phyloP scores from a whole-genome alignment of 2,329 filamentous ascomycete species.

The Penicillium sp. region DNA sequence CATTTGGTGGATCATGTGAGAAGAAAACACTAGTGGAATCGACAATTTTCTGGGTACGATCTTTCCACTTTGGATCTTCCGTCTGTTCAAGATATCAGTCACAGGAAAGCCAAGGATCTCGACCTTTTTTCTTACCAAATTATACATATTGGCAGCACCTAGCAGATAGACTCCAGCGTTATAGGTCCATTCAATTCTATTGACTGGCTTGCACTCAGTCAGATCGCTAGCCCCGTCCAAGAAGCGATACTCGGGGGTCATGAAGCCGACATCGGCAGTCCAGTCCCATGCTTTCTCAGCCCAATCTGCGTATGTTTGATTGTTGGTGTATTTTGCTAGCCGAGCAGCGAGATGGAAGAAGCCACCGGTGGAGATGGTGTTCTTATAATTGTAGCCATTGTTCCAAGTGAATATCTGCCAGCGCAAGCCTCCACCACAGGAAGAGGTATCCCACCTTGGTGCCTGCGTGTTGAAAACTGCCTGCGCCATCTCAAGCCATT shows the following conservation, averaged over 20 bases:
- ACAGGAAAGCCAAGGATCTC: background rate
- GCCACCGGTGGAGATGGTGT: slow-evolving; percentile 36
- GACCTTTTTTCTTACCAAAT: slow-evolving; percentile 41
- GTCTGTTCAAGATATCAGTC: slow-evolving; percentile 29
- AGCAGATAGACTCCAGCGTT: slow-evolving; percentile 58
- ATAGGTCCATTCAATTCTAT: slow-evolving; percentile 60
- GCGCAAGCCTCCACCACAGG: slow-evolving; percentile 69
- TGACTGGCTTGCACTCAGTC: slow-evolving; percentile 53
- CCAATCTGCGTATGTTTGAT: slow-evolving; percentile 55
- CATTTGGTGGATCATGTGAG: slow-evolving; percentile 40
- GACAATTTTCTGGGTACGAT: slow-evolving; percentile 55
- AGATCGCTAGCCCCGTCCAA: slow-evolving; percentile 57
- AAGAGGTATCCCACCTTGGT: slow-evolving; percentile 65
- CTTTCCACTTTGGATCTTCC: slow-evolving; percentile 54
- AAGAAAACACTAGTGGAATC: slow-evolving; percentile 55
- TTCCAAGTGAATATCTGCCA: slow-evolving; percentile 40
- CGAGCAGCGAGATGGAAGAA: slow-evolving; percentile 36
- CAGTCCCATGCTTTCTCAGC: slow-evolving; percentile 66
- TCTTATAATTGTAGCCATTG: slow-evolving; percentile 37
- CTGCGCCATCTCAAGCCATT: slow-evolving; percentile 77
- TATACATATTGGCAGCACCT: slow-evolving; percentile 60
- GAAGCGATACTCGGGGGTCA: slow-evolving; percentile 53
- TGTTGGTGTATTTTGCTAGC: slow-evolving; percentile 33
- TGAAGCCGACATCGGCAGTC: slow-evolving; percentile 53
- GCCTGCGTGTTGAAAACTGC: slow-evolving; percentile 80